Percentiles rank a stretch among this genome's conserved stretches.
Conservation (phyloP, 2,329 filamentous ascomycete species). For the Paecilomyces niveus region DNA sequence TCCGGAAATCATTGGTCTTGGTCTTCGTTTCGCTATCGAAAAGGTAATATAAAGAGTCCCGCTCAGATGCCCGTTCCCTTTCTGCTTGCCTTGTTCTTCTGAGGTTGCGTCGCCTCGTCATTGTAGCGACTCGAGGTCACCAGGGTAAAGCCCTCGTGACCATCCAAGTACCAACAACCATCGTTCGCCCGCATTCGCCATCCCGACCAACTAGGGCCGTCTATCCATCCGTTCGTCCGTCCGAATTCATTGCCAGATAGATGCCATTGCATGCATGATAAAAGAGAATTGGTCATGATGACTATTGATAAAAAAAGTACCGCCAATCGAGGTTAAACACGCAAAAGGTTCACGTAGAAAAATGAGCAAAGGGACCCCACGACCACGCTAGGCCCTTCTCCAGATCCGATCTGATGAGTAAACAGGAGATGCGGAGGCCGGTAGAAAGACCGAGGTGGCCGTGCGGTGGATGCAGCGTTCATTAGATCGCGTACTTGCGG, state of each 20-base stretch:
- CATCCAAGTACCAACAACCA: neutral
- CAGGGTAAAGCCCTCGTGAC: neutral
- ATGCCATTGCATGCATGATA: conserved; percentile 32
- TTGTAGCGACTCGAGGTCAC: neutral
- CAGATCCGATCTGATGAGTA: conserved; percentile 28
- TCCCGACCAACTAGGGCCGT: neutral
- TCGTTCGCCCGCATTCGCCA: neutral
- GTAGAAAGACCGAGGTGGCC: conserved; percentile 19
- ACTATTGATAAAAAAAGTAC: conserved; percentile 31
- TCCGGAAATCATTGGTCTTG: conserved; percentile 1
- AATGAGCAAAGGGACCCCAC: conserved; percentile 21
- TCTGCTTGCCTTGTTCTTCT: neutral
- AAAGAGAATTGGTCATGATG: conserved; percentile 28
- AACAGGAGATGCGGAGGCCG: conserved; percentile 19
- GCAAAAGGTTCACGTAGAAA: conserved; percentile 3
- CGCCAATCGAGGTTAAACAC: conserved; percentile 15
- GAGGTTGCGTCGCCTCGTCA: neutral
- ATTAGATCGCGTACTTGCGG: conserved; percentile 93
- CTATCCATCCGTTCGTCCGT: neutral
- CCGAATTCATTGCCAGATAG: conserved; percentile 7
- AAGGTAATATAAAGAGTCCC: neutral
- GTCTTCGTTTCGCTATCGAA: conserved; percentile 1
- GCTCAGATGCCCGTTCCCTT: neutral
- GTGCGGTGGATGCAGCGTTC: conserved; percentile 16
- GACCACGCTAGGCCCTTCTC: conserved; percentile 33